Evolutionary conservation across 306 rosid species (phyloP).

Genomic region (Dicorynia guianensis): DNA sequence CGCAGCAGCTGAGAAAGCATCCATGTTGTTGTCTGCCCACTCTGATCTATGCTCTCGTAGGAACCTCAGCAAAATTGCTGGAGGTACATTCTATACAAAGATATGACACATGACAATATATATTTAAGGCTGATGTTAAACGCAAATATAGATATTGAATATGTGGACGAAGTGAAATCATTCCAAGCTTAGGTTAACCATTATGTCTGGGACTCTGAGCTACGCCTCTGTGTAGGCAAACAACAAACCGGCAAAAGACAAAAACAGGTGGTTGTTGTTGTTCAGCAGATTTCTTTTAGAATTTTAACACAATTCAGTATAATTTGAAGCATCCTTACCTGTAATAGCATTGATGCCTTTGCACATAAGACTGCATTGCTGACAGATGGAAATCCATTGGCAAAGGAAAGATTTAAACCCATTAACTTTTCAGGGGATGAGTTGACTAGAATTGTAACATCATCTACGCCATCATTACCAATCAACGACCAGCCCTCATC

Average conservation of each 20-base stretch:
- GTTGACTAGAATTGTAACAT: constrained; percentile 85
- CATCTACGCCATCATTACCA: constrained; percentile 93
- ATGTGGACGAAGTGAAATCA: background rate
- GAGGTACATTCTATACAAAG: constrained; percentile 71
- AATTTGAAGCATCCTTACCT: constrained; percentile 61
- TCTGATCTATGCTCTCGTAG: constrained; percentile 80
- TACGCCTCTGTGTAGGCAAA: background rate
- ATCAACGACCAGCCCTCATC: constrained; percentile 99
- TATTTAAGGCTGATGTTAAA: constrained; percentile 4
- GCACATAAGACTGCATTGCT: constrained; percentile 96
- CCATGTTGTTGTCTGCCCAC: constrained; percentile 81
- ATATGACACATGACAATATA: constrained; percentile 6
- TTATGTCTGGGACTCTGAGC: background rate
- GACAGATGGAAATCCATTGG: constrained; percentile 85
- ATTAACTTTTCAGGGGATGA: constrained; percentile 92
- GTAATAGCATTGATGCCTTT: constrained; percentile 96
- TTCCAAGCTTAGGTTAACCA: background rate
- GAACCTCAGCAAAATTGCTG: constrained; percentile 75
- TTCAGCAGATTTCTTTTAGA: background rate
- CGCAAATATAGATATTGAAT: background rate
- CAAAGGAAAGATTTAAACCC: constrained; percentile 89
- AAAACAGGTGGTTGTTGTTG: background rate
- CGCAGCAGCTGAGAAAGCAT: constrained; percentile 79
- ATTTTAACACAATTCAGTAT: background rate
- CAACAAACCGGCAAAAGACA: background rate